These are phyloP conservation scores for Cyamopsis tetragonoloba DNA, from an alignment of 306 rosid genomes.

Conservation along the genomic window DNA sequence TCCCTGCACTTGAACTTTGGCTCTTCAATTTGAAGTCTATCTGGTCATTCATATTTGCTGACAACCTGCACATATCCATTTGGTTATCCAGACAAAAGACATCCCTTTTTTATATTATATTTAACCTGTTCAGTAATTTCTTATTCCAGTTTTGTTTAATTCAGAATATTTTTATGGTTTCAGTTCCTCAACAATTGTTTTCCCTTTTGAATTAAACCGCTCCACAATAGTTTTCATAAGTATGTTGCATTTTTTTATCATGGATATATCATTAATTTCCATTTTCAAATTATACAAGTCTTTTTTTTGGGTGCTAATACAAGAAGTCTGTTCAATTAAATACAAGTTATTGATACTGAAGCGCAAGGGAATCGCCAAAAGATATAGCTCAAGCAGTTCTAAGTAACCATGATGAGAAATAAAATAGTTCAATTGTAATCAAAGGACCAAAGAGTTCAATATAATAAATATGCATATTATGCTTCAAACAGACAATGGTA, in stretches of 20 bases:
- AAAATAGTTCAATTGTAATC: not conserved
- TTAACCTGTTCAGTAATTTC: conserved; percentile 7
- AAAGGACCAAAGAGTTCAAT: not conserved
- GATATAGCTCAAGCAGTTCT: not conserved
- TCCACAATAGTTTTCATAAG: not conserved
- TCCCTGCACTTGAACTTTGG: conserved; percentile 80
- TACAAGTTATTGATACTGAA: conserved; percentile 3
- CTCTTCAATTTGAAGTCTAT: conserved; percentile 73
- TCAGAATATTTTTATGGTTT: conserved; percentile 9
- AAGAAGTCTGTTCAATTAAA: conserved; percentile 11
- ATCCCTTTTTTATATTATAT: conserved; percentile 36
- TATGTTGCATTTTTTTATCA: conserved; percentile 16
- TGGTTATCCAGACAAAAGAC: conserved; percentile 65
- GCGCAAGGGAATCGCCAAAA: not conserved
- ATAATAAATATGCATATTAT: not conserved
- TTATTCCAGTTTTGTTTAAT: conserved; percentile 7
- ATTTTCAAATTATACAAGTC: too few relatives aligned
- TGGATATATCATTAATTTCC: conserved; percentile 4
- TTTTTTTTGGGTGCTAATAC: too few relatives aligned
- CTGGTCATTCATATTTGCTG: conserved; percentile 66
- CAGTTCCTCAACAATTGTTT: not conserved
- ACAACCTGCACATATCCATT: conserved; percentile 88
- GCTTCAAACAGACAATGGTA: not conserved
- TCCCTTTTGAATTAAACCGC: not conserved
- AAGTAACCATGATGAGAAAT: not conserved